phyloP scores from a whole-genome alignment of 2,329 filamentous ascomycete genomes.

The Camillea tinctor region DNA sequence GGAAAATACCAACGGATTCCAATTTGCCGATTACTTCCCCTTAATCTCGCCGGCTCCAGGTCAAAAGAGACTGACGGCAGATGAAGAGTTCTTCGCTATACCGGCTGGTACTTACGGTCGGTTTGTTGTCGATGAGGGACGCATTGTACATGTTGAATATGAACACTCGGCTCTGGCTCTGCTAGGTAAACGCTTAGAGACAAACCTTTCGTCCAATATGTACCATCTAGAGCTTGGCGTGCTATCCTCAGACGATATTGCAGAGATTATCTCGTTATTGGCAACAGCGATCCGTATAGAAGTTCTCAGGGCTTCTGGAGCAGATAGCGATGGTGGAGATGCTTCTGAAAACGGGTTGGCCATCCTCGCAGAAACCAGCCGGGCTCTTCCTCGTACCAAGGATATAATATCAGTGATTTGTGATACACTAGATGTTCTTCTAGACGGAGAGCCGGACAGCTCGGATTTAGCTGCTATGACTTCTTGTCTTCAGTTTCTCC shows the following conservation, averaged over 20 bases:
- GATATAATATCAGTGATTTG: constrained; percentile 82
- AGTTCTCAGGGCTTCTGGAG: constrained; percentile 36
- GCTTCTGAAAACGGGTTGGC: constrained; percentile 39
- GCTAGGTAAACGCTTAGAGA: constrained; percentile 72
- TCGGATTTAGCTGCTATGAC: constrained; percentile 64
- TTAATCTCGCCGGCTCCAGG: constrained; percentile 55
- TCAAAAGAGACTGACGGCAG: constrained; percentile 43
- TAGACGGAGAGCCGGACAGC: constrained; percentile 62
- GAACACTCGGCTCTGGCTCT: constrained; percentile 78
- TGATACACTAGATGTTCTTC: constrained; percentile 75
- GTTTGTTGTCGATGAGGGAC: constrained; percentile 75
- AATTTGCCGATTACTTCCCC: constrained; percentile 61
- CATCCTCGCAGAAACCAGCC: constrained; percentile 59
- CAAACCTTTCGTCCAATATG: constrained; percentile 58
- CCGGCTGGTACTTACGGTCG: constrained; percentile 65
- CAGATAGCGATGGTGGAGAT: constrained; percentile 16
- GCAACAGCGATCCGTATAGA: constrained; percentile 64
- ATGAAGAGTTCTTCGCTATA: constrained; percentile 58
- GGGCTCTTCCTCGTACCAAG: constrained; percentile 53
- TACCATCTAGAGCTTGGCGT: constrained; percentile 52
- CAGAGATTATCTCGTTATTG: constrained; percentile 73
- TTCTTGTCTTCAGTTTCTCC: constrained; percentile 77
- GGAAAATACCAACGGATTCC: constrained; percentile 77
- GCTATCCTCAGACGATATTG: constrained; percentile 60
- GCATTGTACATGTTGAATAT: constrained; percentile 74